Evolutionary conservation across 192 early-diverging fungal species (phyloP), one percentile per base, ranked within the genome.

Genomic region (Coemansia sp.): DNA sequence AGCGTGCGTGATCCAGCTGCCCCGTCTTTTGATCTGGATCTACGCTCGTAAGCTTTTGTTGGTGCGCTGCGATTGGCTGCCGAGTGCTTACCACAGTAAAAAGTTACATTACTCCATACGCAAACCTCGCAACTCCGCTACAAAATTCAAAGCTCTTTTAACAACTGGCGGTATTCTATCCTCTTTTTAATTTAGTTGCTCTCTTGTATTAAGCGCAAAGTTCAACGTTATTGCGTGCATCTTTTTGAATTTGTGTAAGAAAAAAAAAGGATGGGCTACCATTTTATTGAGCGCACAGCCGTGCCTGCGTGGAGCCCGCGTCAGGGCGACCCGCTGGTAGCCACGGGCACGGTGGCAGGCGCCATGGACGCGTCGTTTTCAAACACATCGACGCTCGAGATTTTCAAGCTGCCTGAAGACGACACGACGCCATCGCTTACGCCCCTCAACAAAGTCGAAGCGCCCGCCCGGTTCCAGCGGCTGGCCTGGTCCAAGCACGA

Each of bases 291-390:
- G 38, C 85, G 91, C 58, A 96, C 93, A 16, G 89, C 93, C 6
- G 92, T 90, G 10, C 80, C 92, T 45, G 90, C 92, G 12, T 97
- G 96, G 96, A 80, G 86, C 26, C 88, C 88, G 11, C 80, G 81
- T 39, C 87, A 90, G 59, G 81, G 87, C 28, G 58, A 83, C 4
- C 21, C 42, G 28, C 79, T 94, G 34, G 80, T 99, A 48, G 96
- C 94, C 3, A 79, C 85, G 4, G 96, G 93, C 47, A 95, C 96
- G 10, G 92, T 92, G 16, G 92, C 96, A 3, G 96, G 96, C 4
- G 96, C 96, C 17, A 82, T 99, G 51, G 96, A 99, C 78, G 93
- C 92, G 34, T 88, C 89, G 12, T 99, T 99, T 67, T 91, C 87
- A 48, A 93, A 90, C 60, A 82, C 84, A 14, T 86, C 94, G 6